These are phyloP conservation scores for Globisporangium viniferum DNA, from an alignment of 352 stramenopile genomes.

Conservation along the genomic window DNA sequence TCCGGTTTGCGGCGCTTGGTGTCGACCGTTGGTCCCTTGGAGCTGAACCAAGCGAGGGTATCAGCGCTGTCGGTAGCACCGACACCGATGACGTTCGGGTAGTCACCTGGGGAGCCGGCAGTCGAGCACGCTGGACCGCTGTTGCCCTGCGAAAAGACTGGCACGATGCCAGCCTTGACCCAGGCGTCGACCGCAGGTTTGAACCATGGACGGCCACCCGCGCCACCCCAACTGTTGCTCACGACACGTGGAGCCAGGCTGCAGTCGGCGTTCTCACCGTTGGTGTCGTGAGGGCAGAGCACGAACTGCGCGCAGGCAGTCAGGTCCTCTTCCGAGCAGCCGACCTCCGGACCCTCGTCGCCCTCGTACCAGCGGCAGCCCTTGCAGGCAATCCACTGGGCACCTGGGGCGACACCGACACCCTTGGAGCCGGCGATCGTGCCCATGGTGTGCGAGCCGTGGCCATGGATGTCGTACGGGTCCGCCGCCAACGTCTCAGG, in stretches of 20 bases:
- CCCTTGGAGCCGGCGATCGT: slow-evolving; percentile 11
- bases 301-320: not conserved
- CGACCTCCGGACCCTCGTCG: too few species aligned
- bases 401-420: slow-evolving; percentile 7
- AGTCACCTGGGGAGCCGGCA: slow-evolving; percentile 20
- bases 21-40: slow-evolving; percentile 15
- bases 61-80: slow-evolving; percentile 17
- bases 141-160: slow-evolving; percentile 22
- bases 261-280: slow-evolving; percentile 20
- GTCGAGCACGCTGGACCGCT: slow-evolving; percentile 14
- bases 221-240: slow-evolving; percentile 13
- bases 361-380: too few species aligned
- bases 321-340: too few species aligned
- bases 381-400: slow-evolving; percentile 22
- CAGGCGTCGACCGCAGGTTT: slow-evolving; percentile 18
- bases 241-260: not conserved
- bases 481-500: too few species aligned
- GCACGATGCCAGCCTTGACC: slow-evolving; percentile 22
- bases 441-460: slow-evolving; percentile 16
- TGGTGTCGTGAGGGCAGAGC: slow-evolving; percentile 17
- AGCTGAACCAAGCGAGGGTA: slow-evolving; percentile 10
- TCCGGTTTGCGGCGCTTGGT: slow-evolving; percentile 24
- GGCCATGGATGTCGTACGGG: not conserved
- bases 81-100: slow-evolving; percentile 26
- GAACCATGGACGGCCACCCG: slow-evolving; percentile 11